Evolutionary conservation across 768 basidiomycete species (phyloP).

Genomic region (Pluteus cervinus): DNA sequence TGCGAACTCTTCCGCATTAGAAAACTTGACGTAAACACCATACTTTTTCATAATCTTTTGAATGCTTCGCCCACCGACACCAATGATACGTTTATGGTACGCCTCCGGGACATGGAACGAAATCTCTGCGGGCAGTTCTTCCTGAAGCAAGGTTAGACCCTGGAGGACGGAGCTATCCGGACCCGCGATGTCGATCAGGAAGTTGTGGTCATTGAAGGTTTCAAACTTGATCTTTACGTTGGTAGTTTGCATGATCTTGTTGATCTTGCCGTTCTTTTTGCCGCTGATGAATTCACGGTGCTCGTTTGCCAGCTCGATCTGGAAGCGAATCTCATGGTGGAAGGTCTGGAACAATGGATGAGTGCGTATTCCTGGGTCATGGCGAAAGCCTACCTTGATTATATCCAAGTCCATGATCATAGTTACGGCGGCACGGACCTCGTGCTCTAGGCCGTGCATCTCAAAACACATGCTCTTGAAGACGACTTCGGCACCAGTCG

Average conservation of each 20-base stretch:
- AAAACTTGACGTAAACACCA: conserved; percentile 99
- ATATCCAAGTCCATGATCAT: conserved; percentile 90
- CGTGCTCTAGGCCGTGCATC: conserved; percentile 89
- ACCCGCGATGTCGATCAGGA: conserved; percentile 87
- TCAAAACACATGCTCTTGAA: conserved; percentile 98
- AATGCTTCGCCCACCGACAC: conserved; percentile 95
- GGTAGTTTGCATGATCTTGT: conserved; percentile 98
- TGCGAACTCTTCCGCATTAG: conserved; percentile 96
- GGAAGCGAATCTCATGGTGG: conserved; percentile 97
- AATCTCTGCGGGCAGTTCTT: conserved; percentile 97
- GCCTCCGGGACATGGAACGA: conserved; percentile 98
- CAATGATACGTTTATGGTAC: conserved; percentile 99
- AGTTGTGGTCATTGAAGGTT: conserved; percentile 95
- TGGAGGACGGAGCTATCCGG: conserved; percentile 80
- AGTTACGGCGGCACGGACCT: conserved; percentile 79
- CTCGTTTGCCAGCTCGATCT: conserved; percentile 96
- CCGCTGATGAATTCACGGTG: conserved; percentile 98
- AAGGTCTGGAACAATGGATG: conserved; percentile 51
- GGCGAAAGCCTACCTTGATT: conserved; percentile 63
- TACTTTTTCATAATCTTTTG: conserved; percentile 99
- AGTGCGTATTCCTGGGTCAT: background rate
- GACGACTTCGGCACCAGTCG: conserved; percentile 89
- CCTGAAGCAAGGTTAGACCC: conserved; percentile 85
- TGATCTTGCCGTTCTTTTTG: conserved; percentile 99
- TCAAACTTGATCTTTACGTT: conserved; percentile 99